Evolutionary conservation across 352 stramenopile species (phyloP), one percentile per base, ranked within the genome.

Genomic region (Globisporangium okanoganense): DNA sequence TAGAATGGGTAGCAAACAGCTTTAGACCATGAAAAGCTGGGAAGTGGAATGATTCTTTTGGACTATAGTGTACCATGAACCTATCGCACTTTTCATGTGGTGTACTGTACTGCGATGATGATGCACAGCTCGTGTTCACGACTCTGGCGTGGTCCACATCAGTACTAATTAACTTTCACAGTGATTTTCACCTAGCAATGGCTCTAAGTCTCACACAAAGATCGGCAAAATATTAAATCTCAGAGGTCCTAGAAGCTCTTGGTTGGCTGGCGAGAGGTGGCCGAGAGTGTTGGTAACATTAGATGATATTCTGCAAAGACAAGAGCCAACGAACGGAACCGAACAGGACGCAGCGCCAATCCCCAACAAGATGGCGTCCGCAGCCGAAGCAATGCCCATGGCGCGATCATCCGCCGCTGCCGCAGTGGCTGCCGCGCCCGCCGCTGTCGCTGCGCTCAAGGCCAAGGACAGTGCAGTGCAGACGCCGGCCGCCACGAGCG

Each of bases 351-450:
- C 20, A 58, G 36, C 25, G 24, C 36, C 53, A 51, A 61, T 56
- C 29, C 29, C 29, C 49, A 56, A 56, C 29, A 48, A 10, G 40
- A 56, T 61, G 56, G 56, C 56, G 31, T 53, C 56, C 56, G 35
- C 53, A 35, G 57, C 38, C 16, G 48, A 47, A 20, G 56, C 58
- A 4, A 65, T 55, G 20, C 58, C 58, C 20, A 59, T 65, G 27
- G 50, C 58, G 58, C 40, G 58, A 38, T 65, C 58, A 14, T 54
- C 58, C 33, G 40, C 35, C 10, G 51, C 48, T n/a, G 58, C 50
- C 18, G 58, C 27, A 13, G 58, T 35, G 8, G 29, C 43, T 10
- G 53, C 58, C 27, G 49, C 52, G 27, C 43, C 50, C 6, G 40
- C 40, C 5, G 58, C 43, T 16, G 58, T 44, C 9, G 49, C 50